Base-by-base conservation (phyloP, 202 grass and related monocot genomes). In the Alloteropsis angusta region DNA sequence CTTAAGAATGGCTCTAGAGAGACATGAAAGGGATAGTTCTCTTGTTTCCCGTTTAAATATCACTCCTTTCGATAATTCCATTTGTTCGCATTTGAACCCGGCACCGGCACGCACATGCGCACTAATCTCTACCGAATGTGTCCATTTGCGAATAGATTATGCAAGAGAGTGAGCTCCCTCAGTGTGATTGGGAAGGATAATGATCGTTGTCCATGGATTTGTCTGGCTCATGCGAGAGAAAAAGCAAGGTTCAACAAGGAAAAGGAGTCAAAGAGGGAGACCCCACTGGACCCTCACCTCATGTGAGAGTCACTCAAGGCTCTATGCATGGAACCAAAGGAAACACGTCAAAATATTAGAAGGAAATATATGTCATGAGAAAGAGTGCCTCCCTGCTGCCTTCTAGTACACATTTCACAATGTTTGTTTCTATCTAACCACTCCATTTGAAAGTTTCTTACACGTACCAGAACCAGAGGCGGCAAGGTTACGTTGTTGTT, bases 281-380 rank as follows among this genome's bases (percentile, higher is more conserved):
- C 67, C 74, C 78, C 85, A 87, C 65, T 61, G 80, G 39, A 65
- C 85, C 85, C 88, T 78, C 88, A 73, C 84, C 81, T 87, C 88
- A 82, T 87, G 88, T 90, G 85, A 90, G 84, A 65, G 81, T 90
- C 88, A 90, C 88, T 90, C 60, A 61, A 77, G 81, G 75, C 18
- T 90, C 66, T 49, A 82, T 38, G 84, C 42, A 72, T 80, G 47
- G 55, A 81, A 86, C 66, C 80, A 78, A 83, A 78, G 25, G 45
- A 88, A 57, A 74, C 0, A 58, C 48, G 35, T 34, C 83, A 74
- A 82, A 86, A 61, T 25, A 60, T 41, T 60, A 59, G 63, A 17
- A 58, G 16, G 37, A 66, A 81, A 67, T 77, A 53, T 82, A 75
- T 82, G 76, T 28, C 81, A 88, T 85, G 62, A 82, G 74, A 81